Evolutionary conservation across 2,329 filamentous ascomycete genomes (phyloP), one percentile per base, ranked within the genome.

Genomic region (Colletotrichum coccodes): DNA sequence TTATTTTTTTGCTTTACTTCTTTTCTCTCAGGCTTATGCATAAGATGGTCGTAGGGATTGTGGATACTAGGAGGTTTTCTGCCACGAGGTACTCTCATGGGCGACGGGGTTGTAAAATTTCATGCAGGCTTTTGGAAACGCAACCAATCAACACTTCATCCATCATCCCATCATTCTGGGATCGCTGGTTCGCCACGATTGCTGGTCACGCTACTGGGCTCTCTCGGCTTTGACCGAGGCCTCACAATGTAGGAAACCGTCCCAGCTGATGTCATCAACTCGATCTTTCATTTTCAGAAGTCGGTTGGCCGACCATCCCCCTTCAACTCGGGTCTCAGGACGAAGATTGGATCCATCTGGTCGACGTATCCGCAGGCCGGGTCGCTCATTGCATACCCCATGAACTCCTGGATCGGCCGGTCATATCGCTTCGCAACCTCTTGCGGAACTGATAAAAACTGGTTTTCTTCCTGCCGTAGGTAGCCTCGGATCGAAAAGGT

Each of bases 361-460:
- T 67, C 58, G 4, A 67, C 64, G 12, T 62, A 67, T 21, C 64
- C 64, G 34, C 64, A 67, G n/a, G 64, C 64, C 30, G 64, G 64
- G 9, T 67, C 59, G n/a, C 58, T 67, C 6, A 62, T 56, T 2
- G 58, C 50, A 36, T 67, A 67, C 7, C 64, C 64, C 64, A 62
- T 67, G 34, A 49, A 67, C n/a, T 57, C 50, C 58, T 67, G 64
- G 21, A 67, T 36, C 3, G 40, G 49, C 23, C 36, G 32, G 6
- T 62, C 58, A 32, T 62, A 63, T 14, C 18, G 44, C n/a, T 44
- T 57, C 16, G 64, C 64, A 21, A 50, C 44, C 21, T 57, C 42
- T 7, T 44, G 64, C 23, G 62, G 66, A 14, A 64, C 53, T 2
- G 46, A 57, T 21, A 68, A 46, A 11, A 46, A 68, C 16, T 68